Conservation (phyloP, 441 rosid genomes). For the Arabidopsis hybrid region DNA sequence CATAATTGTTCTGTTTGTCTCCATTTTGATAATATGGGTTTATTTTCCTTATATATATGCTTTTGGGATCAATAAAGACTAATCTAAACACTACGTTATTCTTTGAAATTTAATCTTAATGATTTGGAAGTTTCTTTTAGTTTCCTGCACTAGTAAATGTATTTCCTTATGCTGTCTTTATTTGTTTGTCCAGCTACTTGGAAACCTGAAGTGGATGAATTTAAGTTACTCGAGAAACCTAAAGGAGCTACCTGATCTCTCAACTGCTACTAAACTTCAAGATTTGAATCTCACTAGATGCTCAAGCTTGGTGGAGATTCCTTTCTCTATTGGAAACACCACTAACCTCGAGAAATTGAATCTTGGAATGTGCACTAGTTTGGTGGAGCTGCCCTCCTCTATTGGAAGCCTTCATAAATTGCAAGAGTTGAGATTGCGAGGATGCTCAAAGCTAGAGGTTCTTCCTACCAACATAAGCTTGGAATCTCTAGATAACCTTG, state of each 20-base stretch:
- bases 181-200: neutral
- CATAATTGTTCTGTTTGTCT: no score
- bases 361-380: neutral
- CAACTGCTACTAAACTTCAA: neutral
- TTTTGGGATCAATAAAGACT: no score
- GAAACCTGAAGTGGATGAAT: neutral
- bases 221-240: neutral
- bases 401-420: neutral
- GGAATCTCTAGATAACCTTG: neutral
- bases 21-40: no score
- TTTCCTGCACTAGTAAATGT: neutral
- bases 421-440: rapidly evolving
- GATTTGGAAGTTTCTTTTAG: neutral
- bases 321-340: no score
- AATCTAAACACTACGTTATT: no score
- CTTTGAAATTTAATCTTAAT: neutral
- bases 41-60: no score
- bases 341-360: neutral
- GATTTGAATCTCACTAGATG: neutral
- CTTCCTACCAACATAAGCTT: neutral
- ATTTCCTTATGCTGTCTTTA: neutral
- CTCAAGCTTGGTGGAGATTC: neutral
- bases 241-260: neutral
- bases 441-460: neutral
- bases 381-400: neutral